Percentiles rank a stretch among this genome's conserved stretches.
These are phyloP conservation scores for Plicaturopsis crispa DNA, from an alignment of 768 basidiomycete genomes.

Conservation along the genomic window DNA sequence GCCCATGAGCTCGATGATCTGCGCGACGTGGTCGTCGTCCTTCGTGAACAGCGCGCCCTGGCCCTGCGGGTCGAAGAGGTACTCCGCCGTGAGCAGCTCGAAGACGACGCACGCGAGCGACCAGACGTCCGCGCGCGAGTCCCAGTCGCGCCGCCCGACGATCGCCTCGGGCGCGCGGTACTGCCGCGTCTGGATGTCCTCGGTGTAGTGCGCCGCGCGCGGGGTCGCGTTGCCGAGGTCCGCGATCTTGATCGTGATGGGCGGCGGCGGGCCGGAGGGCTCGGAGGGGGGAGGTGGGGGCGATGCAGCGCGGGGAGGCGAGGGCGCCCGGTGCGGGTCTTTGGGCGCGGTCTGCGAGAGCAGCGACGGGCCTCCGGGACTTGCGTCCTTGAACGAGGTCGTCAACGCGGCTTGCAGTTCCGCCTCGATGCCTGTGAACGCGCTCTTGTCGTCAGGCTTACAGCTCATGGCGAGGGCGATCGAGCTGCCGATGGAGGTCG, in stretches of 20 bases:
- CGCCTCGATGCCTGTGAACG: no score
- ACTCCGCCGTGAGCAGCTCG: conserved; percentile 87
- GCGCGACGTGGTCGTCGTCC: conserved; percentile 95
- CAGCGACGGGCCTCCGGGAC: conserved; percentile 34
- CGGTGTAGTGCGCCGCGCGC: conserved; percentile 83
- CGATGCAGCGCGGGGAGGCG: conserved; percentile 17
- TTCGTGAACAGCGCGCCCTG: conserved; percentile 79
- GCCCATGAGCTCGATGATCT: conserved; percentile 87
- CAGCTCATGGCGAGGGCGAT: no score
- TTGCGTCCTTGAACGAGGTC: neutral
- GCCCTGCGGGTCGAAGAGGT: conserved; percentile 84
- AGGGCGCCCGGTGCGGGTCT: conserved; percentile 10
- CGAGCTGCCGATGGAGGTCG: no score
- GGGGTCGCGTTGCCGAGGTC: conserved; percentile 94
- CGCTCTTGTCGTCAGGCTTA: no score
- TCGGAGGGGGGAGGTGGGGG: conserved; percentile 17
- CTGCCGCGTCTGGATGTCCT: conserved; percentile 95
- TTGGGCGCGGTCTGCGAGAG: conserved; percentile 59
- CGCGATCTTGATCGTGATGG: conserved; percentile 85
- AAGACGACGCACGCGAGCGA: conserved; percentile 87
- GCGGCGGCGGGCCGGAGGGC: conserved; percentile 16
- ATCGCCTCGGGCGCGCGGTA: conserved; percentile 95
- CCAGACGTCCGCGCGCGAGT: conserved; percentile 82
- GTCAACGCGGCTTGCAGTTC: neutral
- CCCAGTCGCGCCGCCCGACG: conserved; percentile 82